Evolutionary conservation across 805 yeast species (phyloP).

Genomic region (Blastobotrys attinorum): DNA sequence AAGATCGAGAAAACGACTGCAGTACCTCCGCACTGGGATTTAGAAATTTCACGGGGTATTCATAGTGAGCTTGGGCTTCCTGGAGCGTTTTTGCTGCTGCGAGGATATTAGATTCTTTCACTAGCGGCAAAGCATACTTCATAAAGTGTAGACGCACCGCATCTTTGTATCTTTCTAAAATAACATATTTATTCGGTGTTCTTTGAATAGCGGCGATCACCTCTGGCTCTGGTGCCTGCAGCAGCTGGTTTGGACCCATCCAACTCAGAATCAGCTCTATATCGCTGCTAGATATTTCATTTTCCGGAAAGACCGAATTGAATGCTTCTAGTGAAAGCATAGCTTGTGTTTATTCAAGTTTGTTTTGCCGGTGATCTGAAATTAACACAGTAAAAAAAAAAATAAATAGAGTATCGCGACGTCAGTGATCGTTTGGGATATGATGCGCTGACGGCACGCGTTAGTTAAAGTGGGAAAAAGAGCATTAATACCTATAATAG

Average conservation of each 20-base stretch:
- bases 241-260: slow-evolving; percentile 3
- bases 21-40: background rate
- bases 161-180: background rate
- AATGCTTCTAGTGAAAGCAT: background rate
- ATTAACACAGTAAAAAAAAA: no score
- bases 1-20: slow-evolving; percentile 10
- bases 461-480: background rate
- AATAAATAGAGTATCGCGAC: no score
- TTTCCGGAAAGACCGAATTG: background rate
- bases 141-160: slow-evolving; percentile 4
- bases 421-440: no score
- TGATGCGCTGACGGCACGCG: no score
- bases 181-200: no score
- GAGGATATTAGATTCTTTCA: slow-evolving; percentile 5
- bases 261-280: background rate
- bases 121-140: slow-evolving; percentile 8
- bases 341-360: no score
- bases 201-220: slow-evolving; percentile 1
- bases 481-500: background rate
- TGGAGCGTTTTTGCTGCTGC: slow-evolving; percentile 6
- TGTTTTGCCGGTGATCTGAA: no score
- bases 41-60: slow-evolving; percentile 10
- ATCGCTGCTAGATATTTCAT: background rate
- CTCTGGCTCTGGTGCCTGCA: slow-evolving; percentile 3
- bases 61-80: slow-evolving; percentile 11